These are phyloP conservation scores for Dendrobium catenatum DNA, from an alignment of 106 monocot species.

Conservation along the genomic window DNA sequence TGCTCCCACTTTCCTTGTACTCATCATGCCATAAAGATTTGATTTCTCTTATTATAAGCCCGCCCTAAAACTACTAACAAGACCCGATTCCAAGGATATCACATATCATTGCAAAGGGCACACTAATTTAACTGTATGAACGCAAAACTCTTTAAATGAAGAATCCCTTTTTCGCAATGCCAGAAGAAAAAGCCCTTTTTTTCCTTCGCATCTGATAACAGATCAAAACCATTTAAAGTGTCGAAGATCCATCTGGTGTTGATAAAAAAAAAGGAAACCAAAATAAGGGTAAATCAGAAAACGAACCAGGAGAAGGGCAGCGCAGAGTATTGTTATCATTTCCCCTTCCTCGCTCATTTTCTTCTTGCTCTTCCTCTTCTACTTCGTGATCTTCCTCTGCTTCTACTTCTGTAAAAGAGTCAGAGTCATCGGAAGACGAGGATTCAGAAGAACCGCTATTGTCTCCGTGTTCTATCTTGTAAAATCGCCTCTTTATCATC, in stretches of 20 bases:
- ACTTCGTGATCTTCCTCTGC: neutral
- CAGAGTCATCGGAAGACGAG: conserved; percentile 2
- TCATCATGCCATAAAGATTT: neutral
- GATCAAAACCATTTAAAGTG: neutral
- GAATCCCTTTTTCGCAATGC: neutral
- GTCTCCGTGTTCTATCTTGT: conserved; percentile 2
- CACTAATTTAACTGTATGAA: neutral
- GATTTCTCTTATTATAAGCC: neutral
- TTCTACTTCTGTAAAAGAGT: neutral
- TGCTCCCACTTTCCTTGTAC: neutral
- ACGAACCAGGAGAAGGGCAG: conserved; percentile 3
- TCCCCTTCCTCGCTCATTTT: neutral
- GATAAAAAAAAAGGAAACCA: neutral
- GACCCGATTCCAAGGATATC: neutral
- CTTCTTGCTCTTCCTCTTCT: conserved; percentile 1
- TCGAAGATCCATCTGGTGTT: neutral
- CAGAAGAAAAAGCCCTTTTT: neutral
- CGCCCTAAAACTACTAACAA: neutral
- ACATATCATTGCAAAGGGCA: neutral
- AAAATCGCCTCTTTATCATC: conserved; percentile 9
- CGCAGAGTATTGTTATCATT: neutral
- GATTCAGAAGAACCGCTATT: conserved; percentile 5
- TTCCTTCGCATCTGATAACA: neutral
- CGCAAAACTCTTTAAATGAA: neutral
- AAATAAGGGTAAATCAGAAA: neutral